Percentiles rank a stretch among this genome's conserved stretches.
Evolutionary conservation across 2,329 filamentous ascomycete genomes (phyloP).

Genomic region (Pseudocercospora eumusae): DNA sequence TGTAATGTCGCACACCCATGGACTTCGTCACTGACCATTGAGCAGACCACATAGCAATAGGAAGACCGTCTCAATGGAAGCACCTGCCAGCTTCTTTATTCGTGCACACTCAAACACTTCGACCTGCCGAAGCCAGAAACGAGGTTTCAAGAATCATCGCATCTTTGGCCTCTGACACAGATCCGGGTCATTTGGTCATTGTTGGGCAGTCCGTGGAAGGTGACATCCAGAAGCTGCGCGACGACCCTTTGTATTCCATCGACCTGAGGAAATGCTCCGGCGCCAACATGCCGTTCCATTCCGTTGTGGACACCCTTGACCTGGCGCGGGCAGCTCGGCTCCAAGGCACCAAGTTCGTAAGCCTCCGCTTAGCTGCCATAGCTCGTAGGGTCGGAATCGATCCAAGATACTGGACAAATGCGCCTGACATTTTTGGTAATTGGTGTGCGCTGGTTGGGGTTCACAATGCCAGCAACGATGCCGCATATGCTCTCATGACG

Average conservation of each 20-base stretch:
- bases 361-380: conserved; percentile 3
- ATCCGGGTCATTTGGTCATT: neutral
- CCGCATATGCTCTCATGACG: conserved; percentile 17
- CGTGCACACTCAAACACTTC: neutral
- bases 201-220: conserved; percentile 5
- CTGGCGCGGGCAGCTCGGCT: neutral
- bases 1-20: neutral
- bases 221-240: neutral
- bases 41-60: conserved; percentile 11
- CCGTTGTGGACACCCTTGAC: conserved; percentile 9
- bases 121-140: neutral
- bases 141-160: neutral
- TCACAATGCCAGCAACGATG: conserved; percentile 22
- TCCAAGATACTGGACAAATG: conserved; percentile 2
- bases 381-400: conserved; percentile 14
- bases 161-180: neutral
- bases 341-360: neutral
- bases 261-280: neutral
- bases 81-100: neutral
- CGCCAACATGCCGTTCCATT: neutral
- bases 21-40: conserved; percentile 1
- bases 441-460: neutral
- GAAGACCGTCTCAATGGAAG: neutral
- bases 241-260: neutral
- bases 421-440: neutral